Conservation (phyloP, 495 filamentous ascomycete genomes). For the Cenococcum geophilum region DNA sequence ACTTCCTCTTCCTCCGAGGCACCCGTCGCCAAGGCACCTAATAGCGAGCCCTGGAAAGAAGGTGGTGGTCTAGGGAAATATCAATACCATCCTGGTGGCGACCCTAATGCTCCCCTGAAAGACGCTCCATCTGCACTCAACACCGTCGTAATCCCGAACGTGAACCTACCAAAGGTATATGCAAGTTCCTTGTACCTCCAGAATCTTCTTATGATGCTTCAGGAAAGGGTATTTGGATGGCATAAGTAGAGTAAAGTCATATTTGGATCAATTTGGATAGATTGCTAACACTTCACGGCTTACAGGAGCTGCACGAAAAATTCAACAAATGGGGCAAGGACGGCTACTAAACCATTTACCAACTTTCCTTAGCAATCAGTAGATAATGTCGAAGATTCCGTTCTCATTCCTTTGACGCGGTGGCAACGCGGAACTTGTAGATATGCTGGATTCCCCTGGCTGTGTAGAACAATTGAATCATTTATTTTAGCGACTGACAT, state of each 20-base stretch:
- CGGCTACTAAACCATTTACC: slow-evolving; percentile 31
- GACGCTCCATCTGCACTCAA: slow-evolving; percentile 93
- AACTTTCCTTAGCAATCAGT: background rate
- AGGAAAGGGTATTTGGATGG: no score
- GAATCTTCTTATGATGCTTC: no score
- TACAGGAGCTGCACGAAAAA: slow-evolving; percentile 78
- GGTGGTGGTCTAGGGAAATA: slow-evolving; percentile 62
- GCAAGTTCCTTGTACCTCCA: no score
- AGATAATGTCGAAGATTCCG: background rate
- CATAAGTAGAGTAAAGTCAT: no score
- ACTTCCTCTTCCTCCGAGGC: slow-evolving; percentile 78
- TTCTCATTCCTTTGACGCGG: slow-evolving; percentile 11
- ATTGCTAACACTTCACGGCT: background rate
- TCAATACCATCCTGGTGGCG: slow-evolving; percentile 87
- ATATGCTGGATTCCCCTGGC: slow-evolving; percentile 14
- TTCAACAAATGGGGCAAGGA: slow-evolving; percentile 99
- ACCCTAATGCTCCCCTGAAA: slow-evolving; percentile 65
- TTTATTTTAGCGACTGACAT: background rate
- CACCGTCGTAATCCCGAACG: slow-evolving; percentile 85
- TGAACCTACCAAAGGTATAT: slow-evolving; percentile 70
- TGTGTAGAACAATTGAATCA: slow-evolving; percentile 20
- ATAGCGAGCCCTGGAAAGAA: slow-evolving; percentile 85
- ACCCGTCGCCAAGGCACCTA: slow-evolving; percentile 62
- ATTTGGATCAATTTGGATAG: background rate
- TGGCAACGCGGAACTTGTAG: slow-evolving; percentile 25